These are phyloP conservation scores for Colletotrichum horii DNA, from an alignment of 2,329 filamentous ascomycete genomes.

Conservation along the genomic window DNA sequence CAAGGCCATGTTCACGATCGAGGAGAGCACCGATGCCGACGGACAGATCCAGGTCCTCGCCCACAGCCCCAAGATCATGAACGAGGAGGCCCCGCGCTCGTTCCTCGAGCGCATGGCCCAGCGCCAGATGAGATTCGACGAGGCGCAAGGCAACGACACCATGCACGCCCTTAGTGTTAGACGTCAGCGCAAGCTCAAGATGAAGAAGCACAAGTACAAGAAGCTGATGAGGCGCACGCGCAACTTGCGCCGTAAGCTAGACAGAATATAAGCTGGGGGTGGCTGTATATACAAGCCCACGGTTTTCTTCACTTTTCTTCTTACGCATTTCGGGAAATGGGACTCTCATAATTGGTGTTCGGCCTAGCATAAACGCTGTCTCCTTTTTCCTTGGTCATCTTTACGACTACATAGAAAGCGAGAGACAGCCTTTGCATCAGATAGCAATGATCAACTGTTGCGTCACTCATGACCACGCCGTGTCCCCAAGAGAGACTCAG, in stretches of 20 bases:
- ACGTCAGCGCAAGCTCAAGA: slow-evolving; percentile 92
- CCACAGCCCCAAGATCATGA: slow-evolving; percentile 63
- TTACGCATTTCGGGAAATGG: slow-evolving; percentile 23
- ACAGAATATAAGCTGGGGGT: slow-evolving; percentile 56
- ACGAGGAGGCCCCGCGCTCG: slow-evolving; percentile 52
- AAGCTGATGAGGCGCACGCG: slow-evolving; percentile 95
- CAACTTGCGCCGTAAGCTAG: slow-evolving; percentile 85
- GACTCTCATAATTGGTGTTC: slow-evolving; percentile 18
- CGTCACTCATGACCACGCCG: slow-evolving; percentile 7
- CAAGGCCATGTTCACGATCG: slow-evolving; percentile 70
- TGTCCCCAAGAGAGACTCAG: not conserved
- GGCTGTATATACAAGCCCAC: slow-evolving; percentile 29
- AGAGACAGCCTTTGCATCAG: slow-evolving; percentile 18
- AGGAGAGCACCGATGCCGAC: slow-evolving; percentile 66
- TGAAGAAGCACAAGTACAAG: slow-evolving; percentile 99
- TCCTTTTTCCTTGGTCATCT: not conserved
- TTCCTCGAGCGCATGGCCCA: slow-evolving; percentile 76
- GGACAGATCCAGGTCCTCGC: slow-evolving; percentile 66
- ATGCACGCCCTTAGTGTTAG: slow-evolving; percentile 91
- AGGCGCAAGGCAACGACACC: slow-evolving; percentile 50
- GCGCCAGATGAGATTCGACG: slow-evolving; percentile 66
- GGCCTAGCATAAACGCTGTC: slow-evolving; percentile 9
- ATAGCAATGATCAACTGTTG: slow-evolving; percentile 22
- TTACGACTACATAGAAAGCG: slow-evolving; percentile 14
- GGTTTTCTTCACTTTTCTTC: slow-evolving; percentile 19